Evolutionary conservation across 371 early-diverging fungal genomes (phyloP), one percentile per base, ranked within the genome.

Genomic region (Rhizopus arrhizus): DNA sequence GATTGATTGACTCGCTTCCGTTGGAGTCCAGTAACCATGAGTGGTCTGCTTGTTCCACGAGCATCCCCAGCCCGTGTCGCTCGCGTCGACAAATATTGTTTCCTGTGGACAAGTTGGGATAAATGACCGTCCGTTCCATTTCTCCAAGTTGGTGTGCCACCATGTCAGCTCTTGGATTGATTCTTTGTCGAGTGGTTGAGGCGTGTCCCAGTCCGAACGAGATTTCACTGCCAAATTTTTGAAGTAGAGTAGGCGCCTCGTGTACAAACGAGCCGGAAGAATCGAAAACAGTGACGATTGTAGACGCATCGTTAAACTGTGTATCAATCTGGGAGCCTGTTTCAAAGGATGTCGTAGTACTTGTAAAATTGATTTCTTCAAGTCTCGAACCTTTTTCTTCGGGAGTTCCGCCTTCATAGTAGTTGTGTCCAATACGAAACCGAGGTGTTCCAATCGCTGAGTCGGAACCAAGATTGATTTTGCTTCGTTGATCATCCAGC

Each of bases 401-500:
- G 59, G 56, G 10, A 55, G 45, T 32, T 2, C 3, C 8, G 60
- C 53, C 22, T 34, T 66, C 64, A 70, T 70, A 12, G 54, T 22
- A 15, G 9, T 40, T n/a, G 63, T 64, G 56, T 63, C 47, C 61
- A 74, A 50, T 4, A 52, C 51, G 53, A 69, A 66, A 22, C 74
- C 68, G 3, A 74, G 60, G 41, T 70, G 69, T 50, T 35, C 15
- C 13, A 75, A 13, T 5, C 33, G 31, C 38, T 72, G 70, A 2
- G 67, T 54, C 11, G 75, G 72, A 0, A 11, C 31, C 36, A 75
- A 56, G 1, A 22, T 13, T 1, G 70, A 69, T 49, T 75, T 75
- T 38, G 43, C n/a, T 4, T 40, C 0, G 50, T 73, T 73, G 40
- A 71, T 36, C 4, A 66, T 2, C 47, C 65, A 73, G 0, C 70